Conservation (phyloP, 75 land plant genomes). For the Picea glauca region DNA sequence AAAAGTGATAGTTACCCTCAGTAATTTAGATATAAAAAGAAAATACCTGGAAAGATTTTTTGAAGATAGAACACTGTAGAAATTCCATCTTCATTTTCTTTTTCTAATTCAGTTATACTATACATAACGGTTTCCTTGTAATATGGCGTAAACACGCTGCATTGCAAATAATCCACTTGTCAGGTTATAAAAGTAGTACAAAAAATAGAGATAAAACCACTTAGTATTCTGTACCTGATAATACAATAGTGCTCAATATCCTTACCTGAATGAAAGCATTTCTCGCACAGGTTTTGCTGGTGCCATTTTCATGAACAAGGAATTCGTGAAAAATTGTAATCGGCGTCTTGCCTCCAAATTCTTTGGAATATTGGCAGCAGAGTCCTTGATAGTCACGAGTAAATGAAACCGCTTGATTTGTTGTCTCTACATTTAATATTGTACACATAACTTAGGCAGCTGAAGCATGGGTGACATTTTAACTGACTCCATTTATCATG, state of each 20-base stretch:
- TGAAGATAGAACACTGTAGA: slow-evolving; percentile 89
- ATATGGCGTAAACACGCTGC: slow-evolving; percentile 99
- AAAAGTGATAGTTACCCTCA: not conserved
- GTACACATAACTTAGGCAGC: not conserved
- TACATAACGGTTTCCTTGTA: slow-evolving; percentile 89
- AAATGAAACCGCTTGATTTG: slow-evolving; percentile 66
- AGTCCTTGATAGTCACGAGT: slow-evolving; percentile 81
- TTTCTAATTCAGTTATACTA: slow-evolving; percentile 57
- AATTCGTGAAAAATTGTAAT: slow-evolving; percentile 85
- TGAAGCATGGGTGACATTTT: not conserved
- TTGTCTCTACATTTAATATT: slow-evolving; percentile 40
- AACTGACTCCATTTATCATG: too few species aligned
- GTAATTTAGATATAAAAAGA: not conserved
- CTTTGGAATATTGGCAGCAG: slow-evolving; percentile 79
- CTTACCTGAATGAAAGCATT: slow-evolving; percentile 92
- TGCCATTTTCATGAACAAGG: slow-evolving; percentile 94
- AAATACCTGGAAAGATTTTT: slow-evolving; percentile 89
- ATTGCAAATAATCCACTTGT: slow-evolving; percentile 1
- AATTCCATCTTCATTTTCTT: slow-evolving; percentile 92
- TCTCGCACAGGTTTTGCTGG: slow-evolving; percentile 63
- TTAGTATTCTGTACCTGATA: not conserved
- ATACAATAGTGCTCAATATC: not conserved
- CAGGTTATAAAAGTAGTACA: not conserved
- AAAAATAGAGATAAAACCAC: not conserved
- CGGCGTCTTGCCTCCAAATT: slow-evolving; percentile 96